Conservation (phyloP, 2,329 filamentous ascomycete genomes). For the Alternaria infectoria region DNA sequence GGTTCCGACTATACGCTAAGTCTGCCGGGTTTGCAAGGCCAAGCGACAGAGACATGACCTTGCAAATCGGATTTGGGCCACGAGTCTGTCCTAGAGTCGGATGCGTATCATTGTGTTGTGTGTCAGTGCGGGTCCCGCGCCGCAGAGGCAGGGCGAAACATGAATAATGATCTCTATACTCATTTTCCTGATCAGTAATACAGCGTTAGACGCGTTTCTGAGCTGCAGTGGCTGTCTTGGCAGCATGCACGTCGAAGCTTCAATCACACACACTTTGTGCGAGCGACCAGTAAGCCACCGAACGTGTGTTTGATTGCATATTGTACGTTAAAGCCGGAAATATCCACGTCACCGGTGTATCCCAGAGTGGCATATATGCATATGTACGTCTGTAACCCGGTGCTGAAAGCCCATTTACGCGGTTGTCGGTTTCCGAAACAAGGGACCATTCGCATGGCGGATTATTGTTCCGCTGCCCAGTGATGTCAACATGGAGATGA, state of each 20-base stretch:
- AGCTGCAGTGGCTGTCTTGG: constrained; percentile 17
- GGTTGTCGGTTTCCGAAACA: constrained; percentile 12
- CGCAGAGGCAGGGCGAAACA: neutral
- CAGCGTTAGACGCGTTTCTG: constrained; percentile 1
- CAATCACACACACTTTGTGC: constrained; percentile 4
- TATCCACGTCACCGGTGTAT: constrained; percentile 9
- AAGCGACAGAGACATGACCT: neutral
- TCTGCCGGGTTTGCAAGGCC: neutral
- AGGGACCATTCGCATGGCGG: constrained; percentile 2
- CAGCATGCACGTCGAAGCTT: constrained; percentile 17
- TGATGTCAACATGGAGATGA: constrained; percentile 1
- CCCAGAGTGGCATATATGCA: constrained; percentile 6
- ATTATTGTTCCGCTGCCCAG: constrained; percentile 17
- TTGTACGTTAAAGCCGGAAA: neutral
- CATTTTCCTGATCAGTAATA: neutral
- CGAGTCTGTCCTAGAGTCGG: neutral
- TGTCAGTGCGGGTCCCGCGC: neutral
- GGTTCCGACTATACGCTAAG: constrained; percentile 8
- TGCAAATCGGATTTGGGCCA: neutral
- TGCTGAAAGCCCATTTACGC: constrained; percentile 1
- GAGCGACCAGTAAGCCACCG: constrained; percentile 12
- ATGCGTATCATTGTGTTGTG: neutral
- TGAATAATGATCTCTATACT: neutral
- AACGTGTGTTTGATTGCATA: constrained; percentile 7
- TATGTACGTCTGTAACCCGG: constrained; percentile 2